Evolutionary conservation across 768 basidiomycete genomes (phyloP), one percentile per base, ranked within the genome.

Genomic region (Pleurotus pulmonarius): DNA sequence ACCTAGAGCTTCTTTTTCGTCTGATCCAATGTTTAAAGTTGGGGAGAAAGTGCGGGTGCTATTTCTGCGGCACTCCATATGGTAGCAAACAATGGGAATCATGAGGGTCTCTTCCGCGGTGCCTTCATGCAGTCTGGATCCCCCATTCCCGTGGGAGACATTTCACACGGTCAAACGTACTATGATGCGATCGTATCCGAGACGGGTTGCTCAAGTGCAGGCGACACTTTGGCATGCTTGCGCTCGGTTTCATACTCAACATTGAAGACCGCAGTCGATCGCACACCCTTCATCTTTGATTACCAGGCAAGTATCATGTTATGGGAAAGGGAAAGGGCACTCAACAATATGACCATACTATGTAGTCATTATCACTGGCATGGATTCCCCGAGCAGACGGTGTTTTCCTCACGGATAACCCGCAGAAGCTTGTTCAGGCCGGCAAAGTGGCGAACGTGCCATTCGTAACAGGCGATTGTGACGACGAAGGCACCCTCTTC

Each of bases 11-110:
- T 38, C 6, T 13, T 9, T 20, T 20, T 26, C n/a, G 13, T 3
- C 43, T 46, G 22, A 34, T 25, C 18, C 25, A 18, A 15, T 24
- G 20, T 22, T 15, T 40, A 18, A 38, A 78, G 77, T 29, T 78
- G 74, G 70, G 84, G 84, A 8, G 70, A 83, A 59, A 76, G 73
- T 12, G 82, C 83, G 3, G 84, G 84, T 12, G 81, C 81, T 2
- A 79, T 82, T 48, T 76, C 75, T 4, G 71, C 73, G 0, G 63
- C 71, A 2, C 39, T 76, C 47, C 80, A 82, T 5, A 70, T 80
- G 70, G 56, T 78, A 29, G 64, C 70, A 15, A 74, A 75, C 59
- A 63, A 69, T n/a, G 77, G 76, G 0, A 62, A 71, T 29, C 63
- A 63, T 25, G 68, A 71, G 12, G 71, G 67, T 6, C 64, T 78